Evolutionary conservation across 1,284 basidiomycete species (phyloP).

Genomic region (Exobasidium cylindrosporum): DNA sequence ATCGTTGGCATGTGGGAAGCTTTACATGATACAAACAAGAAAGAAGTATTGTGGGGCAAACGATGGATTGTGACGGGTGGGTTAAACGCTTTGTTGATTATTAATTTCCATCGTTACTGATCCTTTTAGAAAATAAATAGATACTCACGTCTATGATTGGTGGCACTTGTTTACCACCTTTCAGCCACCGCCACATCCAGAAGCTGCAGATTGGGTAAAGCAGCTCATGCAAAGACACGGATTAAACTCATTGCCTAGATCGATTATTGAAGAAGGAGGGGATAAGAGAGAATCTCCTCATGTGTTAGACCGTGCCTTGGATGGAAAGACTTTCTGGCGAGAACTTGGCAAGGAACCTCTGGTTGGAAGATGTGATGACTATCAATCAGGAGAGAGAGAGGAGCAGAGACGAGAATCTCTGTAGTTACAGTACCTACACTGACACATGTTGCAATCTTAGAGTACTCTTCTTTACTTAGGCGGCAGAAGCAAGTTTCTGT

Average conservation of each 20-base stretch:
- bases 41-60: conserved; percentile 25
- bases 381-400: background rate
- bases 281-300: background rate
- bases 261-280: background rate
- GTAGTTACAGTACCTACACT: too few species aligned
- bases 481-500: too few species aligned
- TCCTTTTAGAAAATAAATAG: too few species aligned
- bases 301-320: conserved; percentile 19
- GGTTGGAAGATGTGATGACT: conserved; percentile 16
- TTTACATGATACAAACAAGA: conserved; percentile 6
- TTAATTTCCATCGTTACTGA: too few species aligned
- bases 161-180: conserved; percentile 20
- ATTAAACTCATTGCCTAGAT: conserved; percentile 16
- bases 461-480: too few species aligned
- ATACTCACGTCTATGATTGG: conserved; percentile 23
- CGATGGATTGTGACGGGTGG: conserved; percentile 40
- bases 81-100: background rate
- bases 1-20: conserved; percentile 28
- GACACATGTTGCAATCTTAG: too few species aligned
- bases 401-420: background rate
- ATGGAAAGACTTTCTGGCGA: conserved; percentile 20
- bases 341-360: conserved; percentile 9
- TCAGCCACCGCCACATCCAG: background rate
- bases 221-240: conserved; percentile 14
- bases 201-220: conserved; percentile 13